A percentile compares a stretch with the other conserved stretches of the same genome.
phyloP scores from a whole-genome alignment of 306 rosid genomes.

The Albizia julibrissin region DNA sequence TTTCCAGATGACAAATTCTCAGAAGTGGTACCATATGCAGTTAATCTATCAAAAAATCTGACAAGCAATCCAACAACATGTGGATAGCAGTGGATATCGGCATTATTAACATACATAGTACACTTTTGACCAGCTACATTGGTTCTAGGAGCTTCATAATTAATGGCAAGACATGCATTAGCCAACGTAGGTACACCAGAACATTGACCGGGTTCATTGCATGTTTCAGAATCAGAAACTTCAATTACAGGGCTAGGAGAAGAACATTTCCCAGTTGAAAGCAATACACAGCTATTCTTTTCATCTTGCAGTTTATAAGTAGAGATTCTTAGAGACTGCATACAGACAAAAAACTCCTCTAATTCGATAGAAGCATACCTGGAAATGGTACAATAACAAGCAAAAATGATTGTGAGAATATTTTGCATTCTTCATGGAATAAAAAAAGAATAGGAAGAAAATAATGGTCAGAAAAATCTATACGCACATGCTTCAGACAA shows the following conservation, averaged over 20 bases:
- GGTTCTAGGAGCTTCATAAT: conserved; percentile 50
- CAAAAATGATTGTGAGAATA: conserved; percentile 15
- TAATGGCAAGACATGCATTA: conserved; percentile 58
- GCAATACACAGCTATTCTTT: conserved; percentile 49
- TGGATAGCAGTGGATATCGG: conserved; percentile 85
- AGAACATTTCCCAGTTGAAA: conserved; percentile 50
- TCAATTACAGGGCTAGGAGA: conserved; percentile 40
- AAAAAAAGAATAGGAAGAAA: background rate
- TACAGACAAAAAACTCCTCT: conserved; percentile 54
- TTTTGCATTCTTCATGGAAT: background rate
- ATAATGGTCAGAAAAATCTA: background rate
- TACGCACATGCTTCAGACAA: background rate
- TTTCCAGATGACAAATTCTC: conserved; percentile 30
- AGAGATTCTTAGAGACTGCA: conserved; percentile 51
- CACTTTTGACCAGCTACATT: conserved; percentile 41
- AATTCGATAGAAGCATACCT: conserved; percentile 55
- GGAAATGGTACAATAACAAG: conserved; percentile 36
- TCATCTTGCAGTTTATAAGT: conserved; percentile 51
- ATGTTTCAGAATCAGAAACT: conserved; percentile 41
- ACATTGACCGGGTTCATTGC: conserved; percentile 42
- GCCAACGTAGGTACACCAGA: conserved; percentile 34
- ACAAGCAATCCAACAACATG: conserved; percentile 54
- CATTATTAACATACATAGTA: conserved; percentile 50
- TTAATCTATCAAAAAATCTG: conserved; percentile 58
- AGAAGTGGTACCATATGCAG: conserved; percentile 41